Percentiles rank a stretch among this genome's conserved stretches.
Evolutionary conservation across 2,329 filamentous ascomycete genomes (phyloP).

Genomic region (Aureobasidium sp.): DNA sequence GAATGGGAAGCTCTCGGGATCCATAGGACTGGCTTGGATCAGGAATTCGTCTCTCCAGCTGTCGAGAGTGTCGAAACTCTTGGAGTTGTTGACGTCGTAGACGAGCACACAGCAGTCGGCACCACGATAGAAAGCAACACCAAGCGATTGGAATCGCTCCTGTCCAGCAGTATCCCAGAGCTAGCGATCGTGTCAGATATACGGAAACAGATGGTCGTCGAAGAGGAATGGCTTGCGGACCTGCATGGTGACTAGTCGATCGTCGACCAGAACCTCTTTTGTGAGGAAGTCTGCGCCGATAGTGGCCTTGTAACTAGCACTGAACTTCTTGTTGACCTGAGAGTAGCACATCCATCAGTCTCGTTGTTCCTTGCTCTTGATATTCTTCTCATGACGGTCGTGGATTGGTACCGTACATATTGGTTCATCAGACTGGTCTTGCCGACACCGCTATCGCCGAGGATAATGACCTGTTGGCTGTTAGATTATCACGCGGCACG

Average conservation of each 20-base stretch:
- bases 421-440: slow-evolving; percentile 99
- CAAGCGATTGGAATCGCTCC: slow-evolving; percentile 93
- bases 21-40: slow-evolving; percentile 91
- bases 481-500: neutral
- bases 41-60: slow-evolving; percentile 98
- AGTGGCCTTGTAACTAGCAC: slow-evolving; percentile 98
- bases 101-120: slow-evolving; percentile 97
- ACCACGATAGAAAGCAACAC: slow-evolving; percentile 94
- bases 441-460: slow-evolving; percentile 96
- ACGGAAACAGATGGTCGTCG: neutral
- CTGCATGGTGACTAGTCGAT: slow-evolving; percentile 98
- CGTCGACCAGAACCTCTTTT: slow-evolving; percentile 94
- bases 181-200: slow-evolving; percentile 40
- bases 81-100: slow-evolving; percentile 98
- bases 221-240: slow-evolving; percentile 38
- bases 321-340: slow-evolving; percentile 99
- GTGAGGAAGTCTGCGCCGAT: slow-evolving; percentile 98
- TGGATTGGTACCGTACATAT: slow-evolving; percentile 67
- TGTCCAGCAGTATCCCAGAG: slow-evolving; percentile 98
- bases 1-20: slow-evolving; percentile 96
- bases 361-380: neutral
- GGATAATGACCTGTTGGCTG: slow-evolving; percentile 77
- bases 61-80: slow-evolving; percentile 97
- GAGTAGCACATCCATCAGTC: slow-evolving; percentile 7
- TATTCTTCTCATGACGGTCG: neutral